These are phyloP conservation scores for Ophioceras dolichostomum DNA, from an alignment of 2,329 filamentous ascomycete genomes.

Conservation along the genomic window DNA sequence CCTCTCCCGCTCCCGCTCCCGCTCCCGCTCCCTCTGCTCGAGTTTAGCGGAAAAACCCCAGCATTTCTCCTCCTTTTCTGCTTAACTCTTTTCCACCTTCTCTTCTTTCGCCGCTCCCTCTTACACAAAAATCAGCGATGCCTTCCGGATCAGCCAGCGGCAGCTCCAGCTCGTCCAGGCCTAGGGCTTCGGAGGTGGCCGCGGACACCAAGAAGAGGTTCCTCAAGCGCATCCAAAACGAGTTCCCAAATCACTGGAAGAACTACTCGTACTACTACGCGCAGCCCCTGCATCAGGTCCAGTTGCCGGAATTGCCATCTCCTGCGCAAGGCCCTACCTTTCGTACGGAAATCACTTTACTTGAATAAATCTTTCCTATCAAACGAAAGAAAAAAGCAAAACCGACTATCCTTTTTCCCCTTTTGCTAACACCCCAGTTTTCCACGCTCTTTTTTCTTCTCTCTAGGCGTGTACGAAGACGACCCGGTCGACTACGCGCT, in stretches of 20 bases:
- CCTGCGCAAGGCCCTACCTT: too few relatives aligned
- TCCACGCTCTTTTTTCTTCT: not conserved
- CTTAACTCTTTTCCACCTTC: not conserved
- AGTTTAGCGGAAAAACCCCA: too few relatives aligned
- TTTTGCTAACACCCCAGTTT: too few relatives aligned
- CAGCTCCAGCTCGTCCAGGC: constrained; percentile 30
- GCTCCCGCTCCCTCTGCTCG: too few relatives aligned
- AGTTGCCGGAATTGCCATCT: too few relatives aligned
- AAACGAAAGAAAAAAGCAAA: too few relatives aligned
- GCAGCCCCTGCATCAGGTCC: constrained; percentile 34
- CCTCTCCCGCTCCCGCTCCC: too few relatives aligned
- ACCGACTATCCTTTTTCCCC: too few relatives aligned
- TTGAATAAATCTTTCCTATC: too few relatives aligned
- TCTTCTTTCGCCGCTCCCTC: too few relatives aligned
- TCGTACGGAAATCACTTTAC: too few relatives aligned
- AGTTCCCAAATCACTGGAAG: constrained; percentile 41
- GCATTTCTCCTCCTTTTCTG: not conserved
- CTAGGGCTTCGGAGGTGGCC: constrained; percentile 57
- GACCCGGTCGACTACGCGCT: constrained; percentile 51
- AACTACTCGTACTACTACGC: constrained; percentile 47
- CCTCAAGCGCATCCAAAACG: constrained; percentile 50
- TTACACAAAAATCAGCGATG: too few relatives aligned
- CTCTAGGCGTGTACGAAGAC: constrained; percentile 34
- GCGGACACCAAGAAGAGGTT: constrained; percentile 60
- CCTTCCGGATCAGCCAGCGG: constrained; percentile 11